Evolutionary conservation across 2,329 filamentous ascomycete species (phyloP).

Genomic region (Fusarium sp.): DNA sequence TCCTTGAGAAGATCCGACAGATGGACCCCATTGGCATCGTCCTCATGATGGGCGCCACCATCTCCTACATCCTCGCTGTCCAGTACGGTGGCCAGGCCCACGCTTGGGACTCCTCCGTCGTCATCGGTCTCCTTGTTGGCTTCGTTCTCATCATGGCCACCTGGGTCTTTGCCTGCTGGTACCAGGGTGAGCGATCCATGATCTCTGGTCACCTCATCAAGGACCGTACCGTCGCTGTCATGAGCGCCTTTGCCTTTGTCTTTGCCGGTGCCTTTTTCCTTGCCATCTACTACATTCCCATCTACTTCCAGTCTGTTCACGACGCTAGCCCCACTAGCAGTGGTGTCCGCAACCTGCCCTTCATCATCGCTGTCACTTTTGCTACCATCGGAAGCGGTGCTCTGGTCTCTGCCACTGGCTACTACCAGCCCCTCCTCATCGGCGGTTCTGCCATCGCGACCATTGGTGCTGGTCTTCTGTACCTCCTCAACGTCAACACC

Average conservation of each 20-base stretch:
- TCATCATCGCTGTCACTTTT: conserved; percentile 59
- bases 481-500: conserved; percentile 54
- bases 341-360: conserved; percentile 60
- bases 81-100: conserved; percentile 61
- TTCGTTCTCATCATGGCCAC: conserved; percentile 49
- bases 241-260: conserved; percentile 56
- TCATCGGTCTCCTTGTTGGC: conserved; percentile 59
- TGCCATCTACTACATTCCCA: conserved; percentile 60
- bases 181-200: conserved; percentile 60
- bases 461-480: conserved; percentile 57
- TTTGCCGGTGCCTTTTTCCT: conserved; percentile 58
- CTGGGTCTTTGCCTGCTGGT: conserved; percentile 55
- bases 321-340: conserved; percentile 53
- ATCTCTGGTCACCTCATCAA: conserved; percentile 54
- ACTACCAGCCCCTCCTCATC: conserved; percentile 60
- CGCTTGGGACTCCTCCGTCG: conserved; percentile 54
- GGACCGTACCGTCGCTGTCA: conserved; percentile 53
- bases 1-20: conserved; percentile 59
- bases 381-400: conserved; percentile 55
- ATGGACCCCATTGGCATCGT: conserved; percentile 61
- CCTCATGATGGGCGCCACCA: conserved; percentile 58
- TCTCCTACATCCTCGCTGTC: conserved; percentile 59
- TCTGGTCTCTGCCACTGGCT: conserved; percentile 54
- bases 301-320: conserved; percentile 60
- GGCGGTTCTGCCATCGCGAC: conserved; percentile 58